Evolutionary conservation across 148 eudicot species (phyloP), one percentile per base, ranked within the genome.

Genomic region (Spergularia marina): DNA sequence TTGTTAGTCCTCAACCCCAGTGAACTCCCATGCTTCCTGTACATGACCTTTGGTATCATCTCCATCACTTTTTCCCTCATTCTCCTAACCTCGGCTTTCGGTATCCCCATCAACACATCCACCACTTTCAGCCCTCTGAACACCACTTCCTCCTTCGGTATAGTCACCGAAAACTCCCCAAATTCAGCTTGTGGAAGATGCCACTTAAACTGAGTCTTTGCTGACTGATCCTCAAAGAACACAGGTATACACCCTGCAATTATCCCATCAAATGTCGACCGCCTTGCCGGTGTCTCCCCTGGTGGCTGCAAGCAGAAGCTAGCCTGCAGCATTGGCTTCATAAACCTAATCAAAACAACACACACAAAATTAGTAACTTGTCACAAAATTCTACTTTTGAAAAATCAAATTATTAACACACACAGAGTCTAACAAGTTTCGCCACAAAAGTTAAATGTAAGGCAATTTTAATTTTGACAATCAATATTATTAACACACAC

Each of bases 171-270:
- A 55, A 95, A 92, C 65, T 88, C 89, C 0, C 58, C 83, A 44
- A 83, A 95, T 61, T 81, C 80, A 1, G 78, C 84, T 61, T 80
- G 86, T 4, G 89, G 90, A 72, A 95, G 74, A 81, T 95, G 97
- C 98, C 98, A 95, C 12, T 66, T 63, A 58, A 86, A 92, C 77
- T 95, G 98, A 2, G 53, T 77, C 63, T 64, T 89, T 0, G 98
- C 97, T 0, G 97, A 80, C 54, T 84, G 80, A 12, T 95, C 96
- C 83, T 95, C 98, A 9, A 95, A 95, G 79, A 95, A 92, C 0
- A 95, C 98, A 0, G 98, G 98, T 18, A 95, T 95, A 58, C 98
- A 95, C 0, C 98, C 98, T 0, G 97, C 97, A 0, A 92, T 8
- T 18, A 95, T 86, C 41, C 88, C 82, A 40, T 92, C 98, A 47